Conservation (phyloP, 139 green algal genomes). For the Desmodesmus armatus region DNA sequence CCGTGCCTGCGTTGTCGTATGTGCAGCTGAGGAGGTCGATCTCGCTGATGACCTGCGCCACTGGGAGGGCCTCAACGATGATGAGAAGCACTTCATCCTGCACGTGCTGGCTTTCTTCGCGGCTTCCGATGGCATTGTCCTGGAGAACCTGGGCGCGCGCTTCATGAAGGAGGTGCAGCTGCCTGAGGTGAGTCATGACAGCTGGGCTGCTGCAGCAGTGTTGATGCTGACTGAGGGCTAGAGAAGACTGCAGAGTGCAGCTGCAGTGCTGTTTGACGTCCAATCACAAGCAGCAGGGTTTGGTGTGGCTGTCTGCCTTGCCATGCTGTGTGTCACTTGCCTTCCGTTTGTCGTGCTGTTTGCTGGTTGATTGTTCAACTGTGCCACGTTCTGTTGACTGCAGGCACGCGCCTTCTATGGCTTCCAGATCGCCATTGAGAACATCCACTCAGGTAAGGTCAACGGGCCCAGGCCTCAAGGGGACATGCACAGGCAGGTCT, state of each 20-base stretch:
- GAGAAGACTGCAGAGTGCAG: too few relatives aligned
- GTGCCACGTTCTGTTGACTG: neutral
- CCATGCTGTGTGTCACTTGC: neutral
- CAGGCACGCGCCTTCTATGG: constrained; percentile 98
- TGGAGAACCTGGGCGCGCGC: constrained; percentile 94
- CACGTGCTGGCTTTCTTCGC: constrained; percentile 99
- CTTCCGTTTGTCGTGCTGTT: too few relatives aligned
- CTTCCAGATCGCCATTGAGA: constrained; percentile 99
- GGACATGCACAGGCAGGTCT: too few relatives aligned
- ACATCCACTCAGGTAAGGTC: constrained; percentile 94
- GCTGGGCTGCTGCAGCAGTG: too few relatives aligned
- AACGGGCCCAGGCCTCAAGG: too few relatives aligned
- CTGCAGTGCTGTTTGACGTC: neutral
- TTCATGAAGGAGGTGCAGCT: constrained; percentile 98
- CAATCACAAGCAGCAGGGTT: too few relatives aligned
- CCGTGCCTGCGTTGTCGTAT: too few relatives aligned
- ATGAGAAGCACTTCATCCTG: constrained; percentile 97
- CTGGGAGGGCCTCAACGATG: constrained; percentile 91
- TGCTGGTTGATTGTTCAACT: too few relatives aligned
- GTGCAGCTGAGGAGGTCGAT: constrained; percentile 96
- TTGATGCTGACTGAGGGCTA: too few relatives aligned
- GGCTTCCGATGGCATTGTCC: constrained; percentile 96
- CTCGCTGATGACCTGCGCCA: constrained; percentile 90
- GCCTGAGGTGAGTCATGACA: constrained; percentile 89
- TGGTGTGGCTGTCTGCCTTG: neutral